Evolutionary conservation across 345 rosid genomes (phyloP), one percentile per base, ranked within the genome.

Genomic region (Eucalyptus tenuipes): DNA sequence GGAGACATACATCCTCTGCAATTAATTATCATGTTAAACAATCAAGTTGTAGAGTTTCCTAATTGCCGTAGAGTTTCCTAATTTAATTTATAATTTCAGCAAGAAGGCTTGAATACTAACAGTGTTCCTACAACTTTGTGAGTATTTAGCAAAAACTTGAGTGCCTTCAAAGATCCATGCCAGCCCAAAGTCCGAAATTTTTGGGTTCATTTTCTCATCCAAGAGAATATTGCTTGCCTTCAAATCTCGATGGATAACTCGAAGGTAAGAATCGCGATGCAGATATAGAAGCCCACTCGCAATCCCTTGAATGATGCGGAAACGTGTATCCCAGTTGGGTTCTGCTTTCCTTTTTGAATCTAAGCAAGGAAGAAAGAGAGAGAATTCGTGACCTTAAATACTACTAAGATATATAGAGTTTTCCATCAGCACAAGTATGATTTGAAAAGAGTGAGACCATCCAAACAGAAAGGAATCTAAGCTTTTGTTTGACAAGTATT

Each of bases 181-280:
- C 84, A 88, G 86, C 13, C 93, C 93, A 88, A 93, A 93, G 66
- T 93, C 94, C 5, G 93, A 92, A 33, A 91, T 92, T 90, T 68
- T 93, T 7, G 92, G 91, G n/a, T 90, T 91, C 92, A 92, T 85
- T 16, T 88, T 89, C 5, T 31, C 90, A 86, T 93, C 93, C n/a
- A 92, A 85, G 14, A 90, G 86, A 87, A 91, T 82, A 87, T 93
- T 91, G 50, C 91, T 90, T 8, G 90, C 57, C 75, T 92, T 93
- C 24, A 92, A 61, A 88, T 93, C 93, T 50, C 93, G 87, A 37
- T 92, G 94, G 71, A 93, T 89, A 10, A 93, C 91, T 88, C 80
- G 90, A 22, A 89, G 85, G 37, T 89, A 90, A 4, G 90, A 93
- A 57, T 93, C 94, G 7, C 61, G 86, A 88, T 92, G 94, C 4